phyloP scores from a whole-genome alignment of 345 rosid genomes.

The Microcos paniculata region DNA sequence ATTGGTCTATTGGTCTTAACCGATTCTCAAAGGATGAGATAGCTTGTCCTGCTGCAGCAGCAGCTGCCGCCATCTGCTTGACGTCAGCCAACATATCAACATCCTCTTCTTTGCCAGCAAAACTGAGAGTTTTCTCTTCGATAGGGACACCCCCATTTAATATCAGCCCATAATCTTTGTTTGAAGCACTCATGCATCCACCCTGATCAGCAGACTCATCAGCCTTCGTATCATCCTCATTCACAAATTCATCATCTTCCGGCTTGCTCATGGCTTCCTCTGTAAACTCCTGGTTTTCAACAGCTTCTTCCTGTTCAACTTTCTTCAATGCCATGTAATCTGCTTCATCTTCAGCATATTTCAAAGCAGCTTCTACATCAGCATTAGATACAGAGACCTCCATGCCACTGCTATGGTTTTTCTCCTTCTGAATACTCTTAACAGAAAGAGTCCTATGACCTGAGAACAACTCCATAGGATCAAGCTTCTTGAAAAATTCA shows the following conservation, averaged over 20 bases:
- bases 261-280: conserved; percentile 86
- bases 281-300: conserved; percentile 96
- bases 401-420: conserved; percentile 37
- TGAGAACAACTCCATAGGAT: conserved; percentile 93
- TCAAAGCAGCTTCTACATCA: conserved; percentile 98
- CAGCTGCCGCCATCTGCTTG: conserved; percentile 92
- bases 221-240: conserved; percentile 76
- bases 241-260: conserved; percentile 88
- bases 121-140: conserved; percentile 59
- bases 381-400: conserved; percentile 75
- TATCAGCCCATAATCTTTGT: conserved; percentile 41
- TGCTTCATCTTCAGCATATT: conserved; percentile 98
- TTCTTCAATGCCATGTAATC: conserved; percentile 99
- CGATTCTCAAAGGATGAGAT: conserved; percentile 82
- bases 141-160: conserved; percentile 32
- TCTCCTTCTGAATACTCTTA: conserved; percentile 59
- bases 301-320: conserved; percentile 99
- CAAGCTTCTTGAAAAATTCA: conserved; percentile 98
- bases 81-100: conserved; percentile 88
- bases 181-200: conserved; percentile 30
- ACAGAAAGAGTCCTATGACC: conserved; percentile 64
- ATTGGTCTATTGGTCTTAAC: conserved; percentile 92
- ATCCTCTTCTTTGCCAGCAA: conserved; percentile 78
- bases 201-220: conserved; percentile 72
- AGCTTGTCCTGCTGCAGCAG: conserved; percentile 91